Evolutionary conservation across 2,329 filamentous ascomycete species (phyloP).

Genomic region (Fusarium luffae): DNA sequence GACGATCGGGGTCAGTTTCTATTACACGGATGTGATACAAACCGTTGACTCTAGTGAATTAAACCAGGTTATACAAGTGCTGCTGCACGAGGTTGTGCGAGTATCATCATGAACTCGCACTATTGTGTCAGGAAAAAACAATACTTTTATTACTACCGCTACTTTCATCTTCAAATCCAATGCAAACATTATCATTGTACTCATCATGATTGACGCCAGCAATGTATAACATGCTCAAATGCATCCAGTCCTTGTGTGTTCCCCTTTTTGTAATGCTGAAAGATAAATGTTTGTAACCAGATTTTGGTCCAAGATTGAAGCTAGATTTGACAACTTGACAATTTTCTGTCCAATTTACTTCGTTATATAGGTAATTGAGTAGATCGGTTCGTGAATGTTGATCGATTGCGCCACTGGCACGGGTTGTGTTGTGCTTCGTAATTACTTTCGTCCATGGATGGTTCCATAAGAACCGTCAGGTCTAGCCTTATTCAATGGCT

Average conservation of each 20-base stretch:
- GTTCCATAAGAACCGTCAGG: conserved; percentile 38
- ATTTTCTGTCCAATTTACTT: neutral
- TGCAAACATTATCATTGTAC: neutral
- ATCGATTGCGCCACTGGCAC: too few relatives aligned
- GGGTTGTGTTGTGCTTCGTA: neutral
- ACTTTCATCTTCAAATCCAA: neutral
- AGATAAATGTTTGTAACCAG: neutral
- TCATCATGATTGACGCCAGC: neutral
- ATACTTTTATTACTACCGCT: neutral
- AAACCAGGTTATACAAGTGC: neutral
- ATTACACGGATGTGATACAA: neutral
- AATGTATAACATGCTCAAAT: neutral
- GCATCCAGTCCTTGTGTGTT: neutral
- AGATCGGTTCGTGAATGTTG: neutral
- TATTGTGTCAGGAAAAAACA: neutral
- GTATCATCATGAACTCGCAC: neutral
- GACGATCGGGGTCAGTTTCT: neutral
- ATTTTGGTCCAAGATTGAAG: neutral
- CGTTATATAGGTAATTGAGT: neutral
- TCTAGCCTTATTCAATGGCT: conserved; percentile 29
- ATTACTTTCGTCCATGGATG: conserved; percentile 13
- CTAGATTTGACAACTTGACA: neutral
- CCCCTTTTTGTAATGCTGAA: neutral
- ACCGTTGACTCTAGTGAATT: neutral
- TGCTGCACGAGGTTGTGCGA: neutral